These are phyloP conservation scores for Erysimum cheiranthoides DNA, from an alignment of 345 rosid species.

Conservation along the genomic window DNA sequence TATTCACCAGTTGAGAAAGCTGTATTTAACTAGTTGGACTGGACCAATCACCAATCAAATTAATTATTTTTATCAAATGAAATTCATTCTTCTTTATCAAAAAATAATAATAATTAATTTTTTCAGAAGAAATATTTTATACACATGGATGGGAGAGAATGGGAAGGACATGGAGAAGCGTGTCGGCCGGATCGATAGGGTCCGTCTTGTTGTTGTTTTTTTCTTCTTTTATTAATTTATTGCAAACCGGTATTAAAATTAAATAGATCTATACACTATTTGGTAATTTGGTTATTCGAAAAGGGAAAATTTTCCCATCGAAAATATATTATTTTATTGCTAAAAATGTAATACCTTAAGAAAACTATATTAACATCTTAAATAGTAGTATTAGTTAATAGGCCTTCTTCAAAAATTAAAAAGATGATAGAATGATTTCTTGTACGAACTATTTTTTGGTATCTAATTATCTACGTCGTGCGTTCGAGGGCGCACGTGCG, in stretches of 20 bases:
- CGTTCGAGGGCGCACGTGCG: conserved; percentile 41
- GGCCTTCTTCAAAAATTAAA: not conserved
- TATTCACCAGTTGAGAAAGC: conserved; percentile 42
- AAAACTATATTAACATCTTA: not conserved
- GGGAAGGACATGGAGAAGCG: conserved; percentile 49
- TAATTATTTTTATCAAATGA: not conserved
- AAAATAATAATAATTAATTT: not conserved
- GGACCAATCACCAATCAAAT: conserved; percentile 26
- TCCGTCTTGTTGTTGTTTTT: conserved; percentile 31
- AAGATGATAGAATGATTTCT: conserved; percentile 21
- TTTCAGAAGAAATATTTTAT: not conserved
- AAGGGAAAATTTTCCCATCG: not conserved
- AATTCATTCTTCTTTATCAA: not conserved
- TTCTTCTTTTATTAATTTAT: not conserved
- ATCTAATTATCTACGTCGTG: conserved; percentile 26
- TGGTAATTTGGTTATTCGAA: not conserved
- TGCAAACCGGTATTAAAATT: conserved; percentile 5
- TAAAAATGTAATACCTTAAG: not conserved
- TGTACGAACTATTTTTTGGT: conserved; percentile 35
- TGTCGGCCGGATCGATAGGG: conserved; percentile 62
- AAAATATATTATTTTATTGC: not conserved
- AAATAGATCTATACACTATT: too few species aligned
- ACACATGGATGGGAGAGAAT: conserved; percentile 31
- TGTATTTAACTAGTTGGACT: conserved; percentile 25
- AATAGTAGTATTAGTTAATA: not conserved